Evolutionary conservation across 208 protist species (phyloP).

Genomic region (Trypanosoma mega): DNA sequence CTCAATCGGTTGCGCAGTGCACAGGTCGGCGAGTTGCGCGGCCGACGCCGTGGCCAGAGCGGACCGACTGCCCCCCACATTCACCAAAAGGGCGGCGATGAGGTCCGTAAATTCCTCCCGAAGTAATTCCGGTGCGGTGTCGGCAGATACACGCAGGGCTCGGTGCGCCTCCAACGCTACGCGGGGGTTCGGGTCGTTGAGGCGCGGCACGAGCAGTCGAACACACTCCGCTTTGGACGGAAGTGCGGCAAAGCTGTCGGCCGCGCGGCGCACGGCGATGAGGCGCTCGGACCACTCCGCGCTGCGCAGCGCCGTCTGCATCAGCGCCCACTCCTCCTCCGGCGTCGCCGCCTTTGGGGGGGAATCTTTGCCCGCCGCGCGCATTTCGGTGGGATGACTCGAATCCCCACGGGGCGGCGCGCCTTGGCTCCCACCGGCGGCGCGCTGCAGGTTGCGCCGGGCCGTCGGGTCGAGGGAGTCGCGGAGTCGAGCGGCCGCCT

Average conservation of each 20-base stretch:
- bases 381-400: no score
- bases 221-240: constrained; percentile 22
- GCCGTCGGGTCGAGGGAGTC: constrained; percentile 26
- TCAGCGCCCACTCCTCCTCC: background rate
- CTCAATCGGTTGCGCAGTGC: constrained; percentile 10
- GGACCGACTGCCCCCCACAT: constrained; percentile 17
- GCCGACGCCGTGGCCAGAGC: constrained; percentile 7
- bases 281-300: constrained; percentile 37
- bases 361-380: background rate
- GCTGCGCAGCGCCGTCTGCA: constrained; percentile 29
- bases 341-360: background rate
- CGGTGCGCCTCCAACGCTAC: constrained; percentile 40
- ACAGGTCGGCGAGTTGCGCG: constrained; percentile 16
- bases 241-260: constrained; percentile 15
- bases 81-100: constrained; percentile 26
- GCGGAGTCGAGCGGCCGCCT: constrained; percentile 31
- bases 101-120: constrained; percentile 23
- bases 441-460: background rate
- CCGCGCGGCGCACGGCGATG: constrained; percentile 1
- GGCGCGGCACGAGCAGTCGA: constrained; percentile 23
- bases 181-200: constrained; percentile 57
- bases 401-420: background rate
- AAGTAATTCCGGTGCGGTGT: background rate
- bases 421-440: no score
- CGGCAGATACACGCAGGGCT: constrained; percentile 17